These are phyloP conservation scores for Anthostomella pinea DNA, from an alignment of 2,329 filamentous ascomycete species.

Conservation along the genomic window DNA sequence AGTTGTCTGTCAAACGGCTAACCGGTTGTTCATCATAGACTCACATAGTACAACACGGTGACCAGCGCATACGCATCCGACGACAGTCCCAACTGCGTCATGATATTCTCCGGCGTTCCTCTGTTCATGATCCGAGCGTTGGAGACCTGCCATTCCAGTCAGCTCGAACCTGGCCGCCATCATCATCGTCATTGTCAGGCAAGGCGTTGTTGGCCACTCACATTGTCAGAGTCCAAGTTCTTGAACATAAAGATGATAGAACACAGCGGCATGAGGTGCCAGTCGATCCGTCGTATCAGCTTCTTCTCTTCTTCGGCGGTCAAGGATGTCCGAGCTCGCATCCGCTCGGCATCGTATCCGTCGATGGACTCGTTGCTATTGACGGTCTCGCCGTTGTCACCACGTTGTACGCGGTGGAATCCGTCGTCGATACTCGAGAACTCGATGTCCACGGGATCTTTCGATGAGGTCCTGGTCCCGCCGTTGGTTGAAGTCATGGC, in stretches of 20 bases:
- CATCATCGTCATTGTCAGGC: too few species aligned
- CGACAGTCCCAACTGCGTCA: conserved; percentile 38
- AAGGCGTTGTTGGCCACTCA: too few species aligned
- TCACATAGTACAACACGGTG: conserved; percentile 39
- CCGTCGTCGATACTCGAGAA: too few species aligned
- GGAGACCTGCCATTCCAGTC: conserved; percentile 26
- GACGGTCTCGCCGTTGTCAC: too few species aligned
- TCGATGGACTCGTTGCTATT: conserved; percentile 19
- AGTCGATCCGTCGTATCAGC: conserved; percentile 41
- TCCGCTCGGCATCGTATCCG: conserved; percentile 32
- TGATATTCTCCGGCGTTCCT: conserved; percentile 39
- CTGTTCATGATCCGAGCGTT: conserved; percentile 44
- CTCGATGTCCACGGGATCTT: too few species aligned
- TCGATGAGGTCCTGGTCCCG: too few species aligned
- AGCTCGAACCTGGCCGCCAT: too few species aligned
- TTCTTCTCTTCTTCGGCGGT: conserved; percentile 43
- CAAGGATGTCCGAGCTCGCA: conserved; percentile 28
- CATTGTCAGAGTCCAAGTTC: conserved; percentile 38
- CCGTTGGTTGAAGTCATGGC: too few species aligned
- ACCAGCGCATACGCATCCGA: conserved; percentile 40
- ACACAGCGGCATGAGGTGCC: conserved; percentile 40
- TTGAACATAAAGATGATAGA: conserved; percentile 41
- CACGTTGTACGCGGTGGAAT: too few species aligned
- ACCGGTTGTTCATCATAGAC: conserved; percentile 1
- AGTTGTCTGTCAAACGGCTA: neutral